These are phyloP conservation scores for Talaromyces atroroseus DNA, from an alignment of 2,329 filamentous ascomycete species.

Conservation along the genomic window DNA sequence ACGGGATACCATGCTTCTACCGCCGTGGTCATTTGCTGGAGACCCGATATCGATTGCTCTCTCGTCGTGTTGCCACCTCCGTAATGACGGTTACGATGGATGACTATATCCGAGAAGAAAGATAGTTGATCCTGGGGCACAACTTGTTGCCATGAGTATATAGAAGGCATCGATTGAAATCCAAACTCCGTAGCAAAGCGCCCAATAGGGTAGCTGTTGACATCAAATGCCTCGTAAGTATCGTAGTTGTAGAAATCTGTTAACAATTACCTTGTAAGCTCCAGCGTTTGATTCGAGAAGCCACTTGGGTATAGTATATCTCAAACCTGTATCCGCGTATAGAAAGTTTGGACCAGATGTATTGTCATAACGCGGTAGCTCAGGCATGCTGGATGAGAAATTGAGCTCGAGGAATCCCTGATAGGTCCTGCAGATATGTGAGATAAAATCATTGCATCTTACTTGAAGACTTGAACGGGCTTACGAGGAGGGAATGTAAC, in stretches of 20 bases:
- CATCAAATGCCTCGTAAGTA: not conserved
- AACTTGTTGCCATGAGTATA: not conserved
- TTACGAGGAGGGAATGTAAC: no score
- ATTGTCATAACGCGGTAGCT: constrained; percentile 2
- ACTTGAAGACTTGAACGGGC: no score
- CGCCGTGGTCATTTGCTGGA: no score
- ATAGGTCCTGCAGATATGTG: not conserved
- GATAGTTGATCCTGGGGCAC: constrained; percentile 1
- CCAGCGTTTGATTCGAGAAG: no score
- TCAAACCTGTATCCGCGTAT: not conserved
- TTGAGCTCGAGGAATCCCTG: not conserved
- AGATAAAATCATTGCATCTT: not conserved
- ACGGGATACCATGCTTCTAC: no score
- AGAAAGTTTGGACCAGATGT: not conserved
- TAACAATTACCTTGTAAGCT: no score
- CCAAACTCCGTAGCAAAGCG: constrained; percentile 85
- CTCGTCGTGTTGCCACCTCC: no score
- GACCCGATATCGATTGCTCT: no score
- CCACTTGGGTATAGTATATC: no score
- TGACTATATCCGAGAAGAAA: constrained; percentile 1
- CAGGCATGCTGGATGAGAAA: not conserved
- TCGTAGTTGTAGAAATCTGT: constrained; percentile 2
- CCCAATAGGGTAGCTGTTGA: not conserved
- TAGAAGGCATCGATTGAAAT: constrained; percentile 58
- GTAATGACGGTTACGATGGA: no score